Percentiles rank a stretch among this genome's conserved stretches.
Evolutionary conservation across 768 basidiomycete genomes (phyloP).

Genomic region (Panus rudis): DNA sequence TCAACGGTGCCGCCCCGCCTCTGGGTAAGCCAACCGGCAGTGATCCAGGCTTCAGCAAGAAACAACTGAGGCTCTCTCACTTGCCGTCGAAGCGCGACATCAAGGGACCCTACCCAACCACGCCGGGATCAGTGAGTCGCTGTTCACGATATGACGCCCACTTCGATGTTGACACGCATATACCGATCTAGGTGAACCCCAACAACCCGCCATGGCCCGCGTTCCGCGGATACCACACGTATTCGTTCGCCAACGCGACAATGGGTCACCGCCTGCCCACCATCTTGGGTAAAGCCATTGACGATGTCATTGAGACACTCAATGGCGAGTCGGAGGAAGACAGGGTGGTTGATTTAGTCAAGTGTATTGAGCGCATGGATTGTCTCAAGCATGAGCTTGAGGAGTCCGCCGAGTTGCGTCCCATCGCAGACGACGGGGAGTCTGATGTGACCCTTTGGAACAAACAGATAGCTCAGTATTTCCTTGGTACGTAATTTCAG

Average conservation of each 20-base stretch:
- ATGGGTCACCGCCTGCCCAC: constrained; percentile 96
- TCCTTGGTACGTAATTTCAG: constrained; percentile 53
- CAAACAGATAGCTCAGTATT: constrained; percentile 92
- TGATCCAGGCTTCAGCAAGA: too few relatives aligned
- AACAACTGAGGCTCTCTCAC: constrained; percentile 5
- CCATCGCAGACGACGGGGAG: constrained; percentile 86
- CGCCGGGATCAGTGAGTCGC: constrained; percentile 8
- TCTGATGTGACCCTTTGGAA: constrained; percentile 95
- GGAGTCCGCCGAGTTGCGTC: constrained; percentile 75
- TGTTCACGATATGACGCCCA: background rate
- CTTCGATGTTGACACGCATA: background rate
- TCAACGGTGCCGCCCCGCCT: too few relatives aligned
- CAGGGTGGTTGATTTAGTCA: constrained; percentile 72
- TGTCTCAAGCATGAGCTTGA: constrained; percentile 83
- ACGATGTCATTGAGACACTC: constrained; percentile 82
- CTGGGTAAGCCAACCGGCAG: too few relatives aligned
- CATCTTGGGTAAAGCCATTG: constrained; percentile 92
- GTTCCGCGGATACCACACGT: constrained; percentile 61
- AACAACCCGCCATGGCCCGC: constrained; percentile 83
- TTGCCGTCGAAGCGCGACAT: constrained; percentile 7
- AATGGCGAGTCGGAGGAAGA: constrained; percentile 84
- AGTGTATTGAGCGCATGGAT: constrained; percentile 87
- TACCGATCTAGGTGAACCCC: constrained; percentile 53
- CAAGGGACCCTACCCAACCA: constrained; percentile 7
- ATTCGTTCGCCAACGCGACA: constrained; percentile 84